Base-by-base conservation (phyloP, 257 asterid species). In the Rhazya stricta region DNA sequence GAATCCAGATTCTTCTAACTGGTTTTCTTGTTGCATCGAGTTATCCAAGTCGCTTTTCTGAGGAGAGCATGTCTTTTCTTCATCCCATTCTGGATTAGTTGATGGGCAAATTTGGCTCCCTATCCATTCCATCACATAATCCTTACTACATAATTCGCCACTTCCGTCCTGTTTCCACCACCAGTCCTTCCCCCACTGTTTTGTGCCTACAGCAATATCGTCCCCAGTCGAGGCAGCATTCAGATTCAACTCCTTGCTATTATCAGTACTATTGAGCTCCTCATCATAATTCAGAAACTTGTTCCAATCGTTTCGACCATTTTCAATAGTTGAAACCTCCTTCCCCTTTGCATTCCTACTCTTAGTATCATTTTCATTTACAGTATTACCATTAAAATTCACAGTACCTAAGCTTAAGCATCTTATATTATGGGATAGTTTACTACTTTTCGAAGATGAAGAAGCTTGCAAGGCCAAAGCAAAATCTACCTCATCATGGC, bases 131-230 rank as follows among this genome's bases (percentile, higher is more conserved):
- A 67, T 92, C 21, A 94, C 98, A 75, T 94, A 94, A 76, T 94
- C 99, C 78, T 88, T 94, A 76, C 96, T 94, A 34, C 96, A 84
- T 74, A 94, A 72, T 79, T 94, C 99, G 56, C 90, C 98, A 80
- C 90, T 88, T 27, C 97, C 99, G 78, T 94, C 99, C 76, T 94
- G 98, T 75, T 58, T 94, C 99, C 99, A 94, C 99, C 99, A 94
- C 99, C 99, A 94, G 75, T 92, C 98, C 74, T 91, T 90, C 39
- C 98, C 98, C 99, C 97, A 91, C 56, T 85, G 97, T 77, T 88
- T 91, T 9, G 81, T 73, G 30, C 86, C 82, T 3, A 61, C 74
- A 67, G 71, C 74, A 25, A 72, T 81, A 50, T 79, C 88, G 69
- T 84, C 74, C 37, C 76, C 81, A 48, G 57, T 75, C 27, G 57